phyloP scores from a whole-genome alignment of 108 stramenopile genomes.

The Nannochloropsis oceanica region DNA sequence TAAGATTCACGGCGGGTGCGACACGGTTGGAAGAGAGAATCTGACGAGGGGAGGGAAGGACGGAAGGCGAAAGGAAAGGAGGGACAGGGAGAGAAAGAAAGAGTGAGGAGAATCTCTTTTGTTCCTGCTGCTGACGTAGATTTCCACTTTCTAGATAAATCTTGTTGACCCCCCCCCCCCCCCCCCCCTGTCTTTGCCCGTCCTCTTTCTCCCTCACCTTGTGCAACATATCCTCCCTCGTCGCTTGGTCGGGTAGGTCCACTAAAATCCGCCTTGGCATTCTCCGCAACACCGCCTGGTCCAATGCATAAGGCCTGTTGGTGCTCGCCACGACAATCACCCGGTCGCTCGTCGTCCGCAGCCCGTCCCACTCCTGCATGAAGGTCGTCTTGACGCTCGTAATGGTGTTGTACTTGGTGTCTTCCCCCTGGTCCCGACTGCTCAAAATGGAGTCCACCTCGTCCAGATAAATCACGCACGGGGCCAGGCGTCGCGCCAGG shows the following conservation, averaged over 20 bases:
- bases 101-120: background rate
- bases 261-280: constrained; percentile 90
- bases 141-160: too few relatives aligned
- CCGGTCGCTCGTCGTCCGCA: constrained; percentile 57
- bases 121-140: too few relatives aligned
- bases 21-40: constrained; percentile 27
- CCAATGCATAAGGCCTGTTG: constrained; percentile 89
- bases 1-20: constrained; percentile 61
- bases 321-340: constrained; percentile 93
- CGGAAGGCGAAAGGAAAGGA: background rate
- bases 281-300: constrained; percentile 86
- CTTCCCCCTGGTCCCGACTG: constrained; percentile 50
- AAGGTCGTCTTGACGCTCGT: constrained; percentile 80
- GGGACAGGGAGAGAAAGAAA: background rate
- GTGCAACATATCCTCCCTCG: constrained; percentile 6
- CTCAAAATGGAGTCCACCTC: constrained; percentile 74
- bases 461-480: constrained; percentile 90
- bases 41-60: background rate
- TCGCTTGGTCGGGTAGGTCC: constrained; percentile 77
- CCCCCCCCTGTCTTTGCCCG: too few relatives aligned
- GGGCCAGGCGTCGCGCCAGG: constrained; percentile 77
- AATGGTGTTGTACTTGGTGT: constrained; percentile 73
- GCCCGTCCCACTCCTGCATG: constrained; percentile 81
- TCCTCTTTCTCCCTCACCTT: background rate
- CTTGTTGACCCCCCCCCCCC: too few relatives aligned